Base-by-base conservation (phyloP, 164 flowering plant species). In the Vitis labrusca region DNA sequence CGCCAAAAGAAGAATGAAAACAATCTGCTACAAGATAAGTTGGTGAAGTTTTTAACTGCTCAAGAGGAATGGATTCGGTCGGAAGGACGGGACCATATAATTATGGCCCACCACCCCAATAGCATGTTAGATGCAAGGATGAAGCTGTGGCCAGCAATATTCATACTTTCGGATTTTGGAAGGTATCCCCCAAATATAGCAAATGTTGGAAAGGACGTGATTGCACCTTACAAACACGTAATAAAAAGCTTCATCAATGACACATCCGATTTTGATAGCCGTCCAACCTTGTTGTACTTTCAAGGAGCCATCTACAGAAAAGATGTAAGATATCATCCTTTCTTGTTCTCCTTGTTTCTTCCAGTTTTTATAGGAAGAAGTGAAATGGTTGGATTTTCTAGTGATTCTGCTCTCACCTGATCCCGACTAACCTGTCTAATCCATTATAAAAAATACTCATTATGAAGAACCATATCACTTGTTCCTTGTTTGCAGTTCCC, bases 221-320 rank as follows among this genome's bases (percentile, higher is more conserved):
- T 95, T 75, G 97, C 96, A 7, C 99, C 99, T 62, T 95, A 95
- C 77, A 90, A 79, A 71, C 99, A 95, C 74, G 81, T 95, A 3
- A 78, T 93, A 65, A 82, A 32, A 61, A 80, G 70, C 61, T 86
- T 75, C 65, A 76, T 68, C 64, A 81, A 90, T 62, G 98, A 93
- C 55, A 61, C 85, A 1, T 84, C 91, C 1, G 73, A 68, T 56
- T 95, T 83, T 78, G 91, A 91, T 64, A 76, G 83, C 69, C 96
- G 99, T 19, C 86, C 82, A 3, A 93, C 81, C 50, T 85, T 95
- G 84, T 76, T 95, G 55, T 95, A 85, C 78, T 95, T 95, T 78
- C 97, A 91, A 80, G 99, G 98, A 71, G 94, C 98, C 58, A 91
- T 95, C 75, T 89, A 95, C 76, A 77, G 99, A 64, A 95, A 95